phyloP scores from a whole-genome alignment of 1,284 basidiomycete species.

The Retiboletus fuscus region DNA sequence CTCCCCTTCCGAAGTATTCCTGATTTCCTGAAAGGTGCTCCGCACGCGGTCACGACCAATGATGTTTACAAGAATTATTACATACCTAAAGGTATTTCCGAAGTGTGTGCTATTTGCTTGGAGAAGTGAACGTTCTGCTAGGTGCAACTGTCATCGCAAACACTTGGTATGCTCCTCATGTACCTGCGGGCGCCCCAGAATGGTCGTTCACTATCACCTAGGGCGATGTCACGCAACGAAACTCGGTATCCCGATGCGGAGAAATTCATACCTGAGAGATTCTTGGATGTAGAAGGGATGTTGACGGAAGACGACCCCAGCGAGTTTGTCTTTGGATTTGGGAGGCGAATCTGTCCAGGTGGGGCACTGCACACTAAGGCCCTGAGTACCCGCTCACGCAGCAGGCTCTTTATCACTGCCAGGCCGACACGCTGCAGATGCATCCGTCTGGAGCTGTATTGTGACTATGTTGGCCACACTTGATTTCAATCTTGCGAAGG shows the following conservation, averaged over 20 bases:
- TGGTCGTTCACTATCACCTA: not conserved
- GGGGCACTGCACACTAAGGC: not conserved
- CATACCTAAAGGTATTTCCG: not conserved
- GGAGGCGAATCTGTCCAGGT: conserved; percentile 38
- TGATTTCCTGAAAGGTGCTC: conserved; percentile 20
- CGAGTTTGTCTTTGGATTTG: conserved; percentile 36
- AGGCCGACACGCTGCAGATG: conserved; percentile 33
- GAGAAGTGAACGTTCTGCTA: not conserved
- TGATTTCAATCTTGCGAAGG: conserved; percentile 28
- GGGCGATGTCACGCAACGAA: not conserved
- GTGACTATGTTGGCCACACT: conserved; percentile 37
- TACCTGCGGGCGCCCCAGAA: too few relatives aligned
- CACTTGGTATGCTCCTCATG: not conserved
- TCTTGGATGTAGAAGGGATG: conserved; percentile 33
- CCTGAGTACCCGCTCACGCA: not conserved
- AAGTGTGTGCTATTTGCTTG: not conserved
- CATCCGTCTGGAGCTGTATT: conserved; percentile 36
- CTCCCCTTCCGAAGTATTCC: not conserved
- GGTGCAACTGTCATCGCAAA: conserved; percentile 22
- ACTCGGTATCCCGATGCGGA: conserved; percentile 30
- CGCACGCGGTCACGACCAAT: conserved; percentile 15
- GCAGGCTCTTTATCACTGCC: not conserved
- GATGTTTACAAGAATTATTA: conserved; percentile 3
- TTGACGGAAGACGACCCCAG: conserved; percentile 31
- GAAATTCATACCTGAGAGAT: conserved; percentile 38